phyloP scores from a whole-genome alignment of 2,329 filamentous ascomycete species.

The Claviceps sp. region DNA sequence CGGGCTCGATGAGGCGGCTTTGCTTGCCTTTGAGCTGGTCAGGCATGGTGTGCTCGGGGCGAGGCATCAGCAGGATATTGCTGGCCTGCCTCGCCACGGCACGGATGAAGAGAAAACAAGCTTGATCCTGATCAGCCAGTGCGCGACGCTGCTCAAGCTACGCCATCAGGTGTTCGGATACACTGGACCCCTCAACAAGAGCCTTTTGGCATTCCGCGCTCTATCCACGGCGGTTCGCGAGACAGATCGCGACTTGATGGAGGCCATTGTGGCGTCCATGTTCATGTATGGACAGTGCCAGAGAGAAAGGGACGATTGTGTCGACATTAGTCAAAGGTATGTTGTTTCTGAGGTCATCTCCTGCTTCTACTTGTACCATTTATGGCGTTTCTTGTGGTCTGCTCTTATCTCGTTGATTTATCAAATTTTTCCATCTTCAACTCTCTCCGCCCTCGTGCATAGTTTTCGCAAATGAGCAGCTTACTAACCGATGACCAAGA shows the following conservation, averaged over 20 bases:
- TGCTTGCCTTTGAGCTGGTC: conserved; percentile 77
- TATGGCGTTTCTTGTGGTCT: neutral
- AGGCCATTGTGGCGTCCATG: conserved; percentile 68
- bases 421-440: neutral
- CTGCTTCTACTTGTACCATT: neutral
- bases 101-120: conserved; percentile 62
- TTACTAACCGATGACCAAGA: conserved; percentile 18
- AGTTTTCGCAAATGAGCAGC: neutral
- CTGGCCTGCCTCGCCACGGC: conserved; percentile 41
- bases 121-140: conserved; percentile 72
- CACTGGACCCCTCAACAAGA: conserved; percentile 84
- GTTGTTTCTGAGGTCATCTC: conserved; percentile 12
- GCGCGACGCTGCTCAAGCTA: conserved; percentile 70
- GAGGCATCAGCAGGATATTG: conserved; percentile 43
- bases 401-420: too few relatives aligned
- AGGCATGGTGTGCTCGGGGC: conserved; percentile 66
- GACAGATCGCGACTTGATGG: conserved; percentile 67
- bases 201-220: conserved; percentile 74
- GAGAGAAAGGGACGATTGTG: conserved; percentile 51
- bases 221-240: conserved; percentile 68
- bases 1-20: conserved; percentile 58
- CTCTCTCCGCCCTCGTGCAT: too few relatives aligned
- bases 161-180: conserved; percentile 79
- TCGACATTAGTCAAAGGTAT: conserved; percentile 60
- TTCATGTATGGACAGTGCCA: conserved; percentile 70